phyloP scores from a whole-genome alignment of 768 basidiomycete species.

The Tubosaeta sp. region DNA sequence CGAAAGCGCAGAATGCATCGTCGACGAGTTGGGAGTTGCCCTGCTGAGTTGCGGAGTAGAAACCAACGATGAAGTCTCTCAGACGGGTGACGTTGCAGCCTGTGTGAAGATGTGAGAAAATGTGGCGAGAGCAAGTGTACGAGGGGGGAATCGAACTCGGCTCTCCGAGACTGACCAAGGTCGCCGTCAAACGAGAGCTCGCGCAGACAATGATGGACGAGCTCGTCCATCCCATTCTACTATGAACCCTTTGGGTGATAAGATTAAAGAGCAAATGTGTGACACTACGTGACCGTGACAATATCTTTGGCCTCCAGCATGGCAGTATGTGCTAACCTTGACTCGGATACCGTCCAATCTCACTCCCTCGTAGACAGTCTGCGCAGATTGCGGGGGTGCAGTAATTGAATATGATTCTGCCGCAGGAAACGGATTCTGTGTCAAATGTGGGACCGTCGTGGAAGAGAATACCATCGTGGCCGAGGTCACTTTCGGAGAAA shows the following conservation, averaged over 20 bases:
- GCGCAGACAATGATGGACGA: slow-evolving; percentile 77
- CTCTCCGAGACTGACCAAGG: slow-evolving; percentile 56
- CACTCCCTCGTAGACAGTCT: slow-evolving; percentile 44
- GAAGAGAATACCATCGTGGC: slow-evolving; percentile 93
- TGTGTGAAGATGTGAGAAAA: slow-evolving; percentile 30
- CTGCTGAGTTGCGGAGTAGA: slow-evolving; percentile 43
- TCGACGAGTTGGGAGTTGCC: slow-evolving; percentile 57
- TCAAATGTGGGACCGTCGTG: slow-evolving; percentile 82
- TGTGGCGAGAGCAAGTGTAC: slow-evolving; percentile 12
- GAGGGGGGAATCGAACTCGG: slow-evolving; percentile 44
- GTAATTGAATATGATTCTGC: slow-evolving; percentile 84
- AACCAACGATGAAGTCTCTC: slow-evolving; percentile 63
- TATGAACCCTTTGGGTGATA: neutral
- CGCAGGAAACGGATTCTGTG: slow-evolving; percentile 82
- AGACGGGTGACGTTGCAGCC: slow-evolving; percentile 75
- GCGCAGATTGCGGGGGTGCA: slow-evolving; percentile 75
- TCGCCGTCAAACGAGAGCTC: slow-evolving; percentile 91
- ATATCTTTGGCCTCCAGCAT: neutral
- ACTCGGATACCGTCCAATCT: neutral
- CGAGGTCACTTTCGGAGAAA: slow-evolving; percentile 95
- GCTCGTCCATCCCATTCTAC: slow-evolving; percentile 63
- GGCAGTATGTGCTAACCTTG: neutral
- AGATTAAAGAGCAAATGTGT: slow-evolving; percentile 5
- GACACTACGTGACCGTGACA: slow-evolving; percentile 12
- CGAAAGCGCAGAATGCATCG: slow-evolving; percentile 70